Base-by-base conservation (phyloP, 179 eudicot genomes). In the Gypsophila paniculata region DNA sequence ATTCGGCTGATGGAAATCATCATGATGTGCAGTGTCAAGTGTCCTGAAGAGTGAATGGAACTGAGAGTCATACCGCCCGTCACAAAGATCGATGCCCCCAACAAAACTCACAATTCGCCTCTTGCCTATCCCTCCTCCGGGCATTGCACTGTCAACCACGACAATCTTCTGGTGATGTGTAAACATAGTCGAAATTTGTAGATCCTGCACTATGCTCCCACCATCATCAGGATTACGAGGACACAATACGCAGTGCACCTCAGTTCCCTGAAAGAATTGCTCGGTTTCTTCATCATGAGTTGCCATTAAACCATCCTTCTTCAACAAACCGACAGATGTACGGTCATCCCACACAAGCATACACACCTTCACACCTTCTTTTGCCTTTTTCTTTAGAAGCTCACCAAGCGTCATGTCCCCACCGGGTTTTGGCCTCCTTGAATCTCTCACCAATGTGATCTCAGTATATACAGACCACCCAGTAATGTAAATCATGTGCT, bases 311-410 rank as follows among this genome's bases (percentile, higher is more conserved):
- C 88, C 88, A 61, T 85, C 88, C 64, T 72, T 78, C 57, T 81
- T 85, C 69, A 85, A 49, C 25, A 69, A 0, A 17, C 76, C 78
- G 55, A 85, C 86, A 5, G 85, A 85, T 22, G 88, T 85, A 17
- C 88, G 77, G 63, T 85, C 88, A 76, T 82, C 88, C 88, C 88
- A 85, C 68, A 82, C 88, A 64, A 85, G 86, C 82, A 85, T 78
- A 48, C 80, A 76, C 21, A 85, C 88, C 67, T 65, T 80, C 22
- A 85, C 88, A 57, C 88, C 88, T 82, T 82, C 86, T 58, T 22
- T 38, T 15, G 86, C 86, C 78, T 82, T 85, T 73, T 74, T 82
- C 86, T 75, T 79, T n/a, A 85, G 77, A 17, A 85, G 69, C 76
- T 85, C 81, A 1, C 88, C 88, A 5, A 85, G 69, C 17, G 82